A percentile compares a stretch with the other conserved stretches of the same genome.
Evolutionary conservation across 108 stramenopile genomes (phyloP).

Genomic region (Cylindrotheca fusiformis): DNA sequence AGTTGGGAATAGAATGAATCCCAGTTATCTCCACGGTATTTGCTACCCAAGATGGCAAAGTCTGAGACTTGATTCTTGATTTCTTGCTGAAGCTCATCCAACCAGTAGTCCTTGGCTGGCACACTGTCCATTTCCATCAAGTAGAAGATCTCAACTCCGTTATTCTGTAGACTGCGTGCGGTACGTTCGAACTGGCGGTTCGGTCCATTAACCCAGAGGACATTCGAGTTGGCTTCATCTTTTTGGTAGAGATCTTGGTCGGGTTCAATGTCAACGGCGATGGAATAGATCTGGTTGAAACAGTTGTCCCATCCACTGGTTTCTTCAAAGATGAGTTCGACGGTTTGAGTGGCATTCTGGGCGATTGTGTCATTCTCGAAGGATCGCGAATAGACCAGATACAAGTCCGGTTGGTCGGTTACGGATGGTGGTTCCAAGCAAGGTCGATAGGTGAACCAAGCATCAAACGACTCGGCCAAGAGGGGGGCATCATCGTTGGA

Average conservation of each 20-base stretch:
- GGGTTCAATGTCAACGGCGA: slow-evolving; percentile 64
- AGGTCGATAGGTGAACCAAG: slow-evolving; percentile 27
- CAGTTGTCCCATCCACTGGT: slow-evolving; percentile 65
- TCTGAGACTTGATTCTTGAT: slow-evolving; percentile 42
- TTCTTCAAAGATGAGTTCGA: slow-evolving; percentile 57
- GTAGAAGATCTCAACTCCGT: slow-evolving; percentile 68
- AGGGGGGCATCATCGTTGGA: slow-evolving; percentile 8
- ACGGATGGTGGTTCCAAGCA: neutral
- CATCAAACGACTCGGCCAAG: slow-evolving; percentile 22
- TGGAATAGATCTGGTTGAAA: slow-evolving; percentile 60
- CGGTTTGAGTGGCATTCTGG: slow-evolving; percentile 41
- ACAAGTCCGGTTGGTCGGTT: slow-evolving; percentile 47
- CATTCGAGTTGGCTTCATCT: slow-evolving; percentile 46
- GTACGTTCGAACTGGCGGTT: slow-evolving; percentile 72
- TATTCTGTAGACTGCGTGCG: slow-evolving; percentile 60
- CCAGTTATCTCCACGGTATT: slow-evolving; percentile 70
- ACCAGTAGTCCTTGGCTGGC: slow-evolving; percentile 63
- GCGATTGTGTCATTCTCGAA: slow-evolving; percentile 44
- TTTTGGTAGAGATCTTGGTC: slow-evolving; percentile 49
- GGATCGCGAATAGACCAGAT: slow-evolving; percentile 68
- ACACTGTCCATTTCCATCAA: slow-evolving; percentile 71
- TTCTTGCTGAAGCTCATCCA: slow-evolving; percentile 57
- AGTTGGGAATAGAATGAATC: slow-evolving; percentile 66
- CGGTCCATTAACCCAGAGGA: slow-evolving; percentile 78
- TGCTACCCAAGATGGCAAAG: slow-evolving; percentile 64